Conservation (phyloP, 805 yeast species). For the Nakazawaea molendinolei region DNA sequence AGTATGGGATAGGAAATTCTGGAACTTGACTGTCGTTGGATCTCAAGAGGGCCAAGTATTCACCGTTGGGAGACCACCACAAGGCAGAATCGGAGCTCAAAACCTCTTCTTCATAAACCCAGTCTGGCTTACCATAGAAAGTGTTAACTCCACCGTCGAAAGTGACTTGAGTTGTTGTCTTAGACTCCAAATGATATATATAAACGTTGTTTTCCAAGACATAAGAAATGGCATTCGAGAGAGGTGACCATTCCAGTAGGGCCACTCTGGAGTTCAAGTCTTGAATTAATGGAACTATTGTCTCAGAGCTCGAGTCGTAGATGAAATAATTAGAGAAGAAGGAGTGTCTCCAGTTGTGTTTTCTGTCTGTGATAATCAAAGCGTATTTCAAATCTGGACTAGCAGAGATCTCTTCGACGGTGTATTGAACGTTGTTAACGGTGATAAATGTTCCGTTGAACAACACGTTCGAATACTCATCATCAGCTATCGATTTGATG, state of each 20-base stretch:
- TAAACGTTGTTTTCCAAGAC: slow-evolving; percentile 68
- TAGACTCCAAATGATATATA: slow-evolving; percentile 31
- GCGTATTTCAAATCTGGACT: slow-evolving; percentile 62
- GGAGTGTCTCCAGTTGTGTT: slow-evolving; percentile 54
- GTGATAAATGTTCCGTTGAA: slow-evolving; percentile 43
- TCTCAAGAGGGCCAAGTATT: slow-evolving; percentile 54
- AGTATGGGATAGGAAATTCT: slow-evolving; percentile 68
- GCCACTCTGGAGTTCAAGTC: slow-evolving; percentile 28
- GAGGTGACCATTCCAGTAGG: slow-evolving; percentile 68
- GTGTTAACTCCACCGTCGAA: slow-evolving; percentile 61
- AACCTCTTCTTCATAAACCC: slow-evolving; percentile 94
- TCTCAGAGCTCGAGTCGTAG: slow-evolving; percentile 7
- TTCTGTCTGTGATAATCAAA: slow-evolving; percentile 52
- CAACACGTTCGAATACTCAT: slow-evolving; percentile 35
- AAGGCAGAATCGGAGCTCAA: slow-evolving; percentile 60
- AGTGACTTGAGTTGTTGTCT: slow-evolving; percentile 45
- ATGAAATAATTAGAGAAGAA: slow-evolving; percentile 24
- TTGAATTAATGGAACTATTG: slow-evolving; percentile 19
- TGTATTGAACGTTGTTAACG: slow-evolving; percentile 31
- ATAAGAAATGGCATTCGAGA: slow-evolving; percentile 57
- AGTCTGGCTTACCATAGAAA: slow-evolving; percentile 86
- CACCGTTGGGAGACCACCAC: slow-evolving; percentile 85
- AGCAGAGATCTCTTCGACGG: slow-evolving; percentile 49
- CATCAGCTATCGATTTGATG: slow-evolving; percentile 46
- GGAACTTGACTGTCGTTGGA: slow-evolving; percentile 73